Conservation (phyloP, 2,329 filamentous ascomycete genomes). For the Sporothrix brasiliensis region DNA sequence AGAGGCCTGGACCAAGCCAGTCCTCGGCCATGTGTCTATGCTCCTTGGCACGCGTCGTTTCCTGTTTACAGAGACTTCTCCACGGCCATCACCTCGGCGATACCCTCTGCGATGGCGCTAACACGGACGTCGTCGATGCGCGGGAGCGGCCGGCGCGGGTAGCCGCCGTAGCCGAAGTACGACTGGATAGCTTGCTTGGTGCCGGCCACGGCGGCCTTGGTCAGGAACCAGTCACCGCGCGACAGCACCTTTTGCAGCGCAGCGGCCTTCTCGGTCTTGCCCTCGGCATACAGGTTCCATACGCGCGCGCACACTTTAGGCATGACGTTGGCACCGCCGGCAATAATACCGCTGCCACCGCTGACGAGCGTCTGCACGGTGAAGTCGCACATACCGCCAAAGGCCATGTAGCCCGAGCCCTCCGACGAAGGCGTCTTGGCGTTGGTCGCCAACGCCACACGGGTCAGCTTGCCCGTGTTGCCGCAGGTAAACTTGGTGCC, state of each 20-base stretch:
- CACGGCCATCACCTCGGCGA: slow-evolving; percentile 66
- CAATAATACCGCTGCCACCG: slow-evolving; percentile 82
- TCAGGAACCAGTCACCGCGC: slow-evolving; percentile 79
- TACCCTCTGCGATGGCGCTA: slow-evolving; percentile 57
- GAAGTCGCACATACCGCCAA: slow-evolving; percentile 87
- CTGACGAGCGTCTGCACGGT: slow-evolving; percentile 78
- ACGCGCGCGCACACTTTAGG: slow-evolving; percentile 79
- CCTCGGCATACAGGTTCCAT: slow-evolving; percentile 74
- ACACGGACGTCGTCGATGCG: slow-evolving; percentile 62
- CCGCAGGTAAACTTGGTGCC: slow-evolving; percentile 92
- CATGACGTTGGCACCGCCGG: slow-evolving; percentile 81
- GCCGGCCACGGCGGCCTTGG: slow-evolving; percentile 80
- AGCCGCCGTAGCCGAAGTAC: slow-evolving; percentile 80
- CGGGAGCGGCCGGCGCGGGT: slow-evolving; percentile 72
- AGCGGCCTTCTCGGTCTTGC: slow-evolving; percentile 74
- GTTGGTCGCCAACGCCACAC: slow-evolving; percentile 72
- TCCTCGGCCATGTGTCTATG: slow-evolving; percentile 4
- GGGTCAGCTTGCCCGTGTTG: slow-evolving; percentile 85
- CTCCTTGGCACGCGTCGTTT: neutral
- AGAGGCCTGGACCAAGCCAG: neutral
- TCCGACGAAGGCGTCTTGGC: slow-evolving; percentile 66
- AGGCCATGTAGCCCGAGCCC: slow-evolving; percentile 76
- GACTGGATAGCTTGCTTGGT: slow-evolving; percentile 81
- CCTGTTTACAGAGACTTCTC: slow-evolving; percentile 55
- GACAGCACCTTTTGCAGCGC: slow-evolving; percentile 76